Evolutionary conservation across 345 rosid species (phyloP).

Genomic region (Eucalyptus tenuipes): DNA sequence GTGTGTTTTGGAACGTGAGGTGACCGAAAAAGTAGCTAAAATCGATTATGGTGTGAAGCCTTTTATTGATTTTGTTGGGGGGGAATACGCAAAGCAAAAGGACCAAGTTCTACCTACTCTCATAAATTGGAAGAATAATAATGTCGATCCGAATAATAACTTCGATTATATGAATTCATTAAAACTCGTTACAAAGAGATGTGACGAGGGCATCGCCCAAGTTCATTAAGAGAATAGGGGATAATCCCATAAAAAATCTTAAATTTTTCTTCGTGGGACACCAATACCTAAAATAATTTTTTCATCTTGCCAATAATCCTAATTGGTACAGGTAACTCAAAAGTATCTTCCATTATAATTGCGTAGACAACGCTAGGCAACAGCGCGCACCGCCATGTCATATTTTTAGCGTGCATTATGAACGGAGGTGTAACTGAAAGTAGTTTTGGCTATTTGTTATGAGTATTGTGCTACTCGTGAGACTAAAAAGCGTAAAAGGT

Average conservation of each 20-base stretch:
- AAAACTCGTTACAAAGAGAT: not conserved
- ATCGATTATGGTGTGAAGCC: not conserved
- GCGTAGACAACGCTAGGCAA: not conserved
- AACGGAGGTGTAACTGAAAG: not conserved
- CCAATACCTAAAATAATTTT: fast-evolving
- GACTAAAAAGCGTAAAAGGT: not conserved
- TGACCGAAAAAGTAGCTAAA: not conserved
- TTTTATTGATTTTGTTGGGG: not conserved
- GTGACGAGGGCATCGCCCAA: fast-evolving
- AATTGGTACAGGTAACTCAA: not conserved
- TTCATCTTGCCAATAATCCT: not conserved
- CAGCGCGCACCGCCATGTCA: fast-evolving
- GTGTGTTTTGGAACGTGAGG: not conserved
- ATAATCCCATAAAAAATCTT: not conserved
- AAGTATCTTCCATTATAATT: not conserved
- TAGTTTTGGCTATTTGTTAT: not conserved
- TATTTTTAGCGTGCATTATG: not conserved
- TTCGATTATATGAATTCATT: not conserved
- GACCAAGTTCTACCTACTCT: not conserved
- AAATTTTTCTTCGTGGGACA: not conserved
- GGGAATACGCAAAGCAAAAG: not conserved
- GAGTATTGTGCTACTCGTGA: not conserved
- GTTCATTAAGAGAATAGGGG: not conserved
- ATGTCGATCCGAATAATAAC: not conserved
- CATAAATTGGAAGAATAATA: not conserved